Evolutionary conservation across 2,329 filamentous ascomycete genomes (phyloP).

Genomic region (Bipolaris victoriae): DNA sequence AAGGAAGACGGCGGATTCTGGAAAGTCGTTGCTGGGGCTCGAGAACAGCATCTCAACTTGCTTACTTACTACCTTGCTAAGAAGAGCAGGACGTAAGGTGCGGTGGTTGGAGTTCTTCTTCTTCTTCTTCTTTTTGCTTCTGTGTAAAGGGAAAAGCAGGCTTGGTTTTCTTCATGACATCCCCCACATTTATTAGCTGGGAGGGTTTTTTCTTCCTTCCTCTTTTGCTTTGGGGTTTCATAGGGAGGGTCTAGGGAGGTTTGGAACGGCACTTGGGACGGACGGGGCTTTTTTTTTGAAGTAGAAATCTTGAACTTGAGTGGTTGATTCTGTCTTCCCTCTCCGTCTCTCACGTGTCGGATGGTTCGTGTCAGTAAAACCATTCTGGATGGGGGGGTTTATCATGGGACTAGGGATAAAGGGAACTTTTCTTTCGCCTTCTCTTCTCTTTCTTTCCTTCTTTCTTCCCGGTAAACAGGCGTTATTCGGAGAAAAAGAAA

Average conservation of each 20-base stretch:
- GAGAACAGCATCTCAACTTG: slow-evolving; percentile 75
- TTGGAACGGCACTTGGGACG: too few relatives aligned
- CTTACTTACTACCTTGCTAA: slow-evolving; percentile 80
- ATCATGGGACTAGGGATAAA: too few relatives aligned
- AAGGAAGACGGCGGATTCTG: slow-evolving; percentile 63
- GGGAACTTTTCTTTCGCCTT: neutral
- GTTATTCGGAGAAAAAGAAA: neutral
- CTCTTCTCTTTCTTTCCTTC: neutral
- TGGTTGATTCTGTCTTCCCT: too few relatives aligned
- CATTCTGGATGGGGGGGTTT: too few relatives aligned
- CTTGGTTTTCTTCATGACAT: too few relatives aligned
- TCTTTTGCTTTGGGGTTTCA: too few relatives aligned
- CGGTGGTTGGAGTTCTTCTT: neutral
- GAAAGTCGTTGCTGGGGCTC: slow-evolving; percentile 66
- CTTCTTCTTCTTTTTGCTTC: neutral
- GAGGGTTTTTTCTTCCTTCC: neutral
- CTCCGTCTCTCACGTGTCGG: too few relatives aligned
- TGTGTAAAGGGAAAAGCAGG: neutral
- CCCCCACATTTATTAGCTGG: too few relatives aligned
- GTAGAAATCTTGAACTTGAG: too few relatives aligned
- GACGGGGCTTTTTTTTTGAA: too few relatives aligned
- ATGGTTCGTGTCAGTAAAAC: too few relatives aligned
- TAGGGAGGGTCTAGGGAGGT: too few relatives aligned
- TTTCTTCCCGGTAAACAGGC: neutral
- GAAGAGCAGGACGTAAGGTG: slow-evolving; percentile 33